A percentile compares a stretch with the other conserved stretches of the same genome.
phyloP scores from a whole-genome alignment of 805 yeast genomes.

The Tanozyma kutaoensis region DNA sequence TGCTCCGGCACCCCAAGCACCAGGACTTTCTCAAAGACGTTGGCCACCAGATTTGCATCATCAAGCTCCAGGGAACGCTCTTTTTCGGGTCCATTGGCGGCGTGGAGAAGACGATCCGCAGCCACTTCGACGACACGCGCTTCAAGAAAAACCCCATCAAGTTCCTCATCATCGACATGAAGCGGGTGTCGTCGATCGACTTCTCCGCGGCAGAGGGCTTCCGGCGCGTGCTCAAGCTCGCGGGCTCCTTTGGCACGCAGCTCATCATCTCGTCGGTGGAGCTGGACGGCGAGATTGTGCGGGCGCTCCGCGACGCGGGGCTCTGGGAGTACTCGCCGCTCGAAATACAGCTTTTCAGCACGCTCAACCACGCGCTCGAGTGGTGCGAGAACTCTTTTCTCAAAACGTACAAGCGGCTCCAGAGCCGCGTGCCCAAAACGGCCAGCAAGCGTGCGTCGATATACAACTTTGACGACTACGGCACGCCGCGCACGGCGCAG shows the following conservation, averaged over 20 bases:
- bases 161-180: constrained; percentile 75
- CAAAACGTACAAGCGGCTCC: constrained; percentile 36
- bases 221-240: constrained; percentile 68
- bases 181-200: constrained; percentile 70
- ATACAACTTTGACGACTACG: constrained; percentile 6
- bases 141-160: constrained; percentile 51
- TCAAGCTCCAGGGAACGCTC: constrained; percentile 77
- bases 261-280: constrained; percentile 69
- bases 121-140: constrained; percentile 41
- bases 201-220: constrained; percentile 96
- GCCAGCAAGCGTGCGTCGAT: no score
- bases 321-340: constrained; percentile 34
- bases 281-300: constrained; percentile 51
- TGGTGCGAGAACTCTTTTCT: constrained; percentile 94
- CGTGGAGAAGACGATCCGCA: constrained; percentile 64
- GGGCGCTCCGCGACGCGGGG: constrained; percentile 74
- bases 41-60: constrained; percentile 81
- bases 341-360: constrained; percentile 52
- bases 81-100: constrained; percentile 95
- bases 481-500: constrained; percentile 42
- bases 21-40: constrained; percentile 73
- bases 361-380: constrained; percentile 79
- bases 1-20: constrained; percentile 80
- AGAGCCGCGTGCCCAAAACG: constrained; percentile 8
- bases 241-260: constrained; percentile 55